Percentiles rank a stretch among this genome's conserved stretches.
These are phyloP conservation scores for Paulownia fortunei DNA, from an alignment of 257 asterid genomes.

Conservation along the genomic window DNA sequence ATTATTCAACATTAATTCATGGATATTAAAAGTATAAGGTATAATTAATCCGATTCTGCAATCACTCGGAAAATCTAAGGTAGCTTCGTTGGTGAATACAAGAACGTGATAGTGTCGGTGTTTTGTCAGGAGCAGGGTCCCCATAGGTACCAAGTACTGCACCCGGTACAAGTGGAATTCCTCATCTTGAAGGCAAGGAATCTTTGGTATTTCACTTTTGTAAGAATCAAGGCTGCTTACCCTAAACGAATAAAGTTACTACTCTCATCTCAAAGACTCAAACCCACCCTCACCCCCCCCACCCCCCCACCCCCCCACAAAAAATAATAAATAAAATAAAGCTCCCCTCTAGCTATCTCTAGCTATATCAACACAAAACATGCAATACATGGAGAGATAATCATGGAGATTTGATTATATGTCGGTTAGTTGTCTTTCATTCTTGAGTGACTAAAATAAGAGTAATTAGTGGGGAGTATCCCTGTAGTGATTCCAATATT, in stretches of 20 bases:
- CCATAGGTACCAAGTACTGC: constrained; percentile 7
- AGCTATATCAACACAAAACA: background rate
- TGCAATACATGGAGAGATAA: constrained; percentile 25
- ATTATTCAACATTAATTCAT: too few relatives aligned
- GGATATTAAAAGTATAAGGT: too few relatives aligned
- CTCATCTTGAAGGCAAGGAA: constrained; percentile 48
- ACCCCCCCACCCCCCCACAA: background rate
- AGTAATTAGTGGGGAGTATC: constrained; percentile 9
- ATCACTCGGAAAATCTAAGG: background rate
- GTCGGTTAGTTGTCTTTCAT: constrained; percentile 43
- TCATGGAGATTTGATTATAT: constrained; percentile 41
- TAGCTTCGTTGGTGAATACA: background rate
- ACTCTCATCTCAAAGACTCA: constrained; percentile 10
- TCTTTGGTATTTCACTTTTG: constrained; percentile 55
- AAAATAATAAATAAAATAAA: background rate
- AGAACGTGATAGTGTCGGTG: background rate
- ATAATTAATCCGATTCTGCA: background rate
- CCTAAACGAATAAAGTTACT: constrained; percentile 55
- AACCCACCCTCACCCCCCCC: background rate
- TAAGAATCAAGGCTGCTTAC: constrained; percentile 52
- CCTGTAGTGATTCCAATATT: constrained; percentile 39
- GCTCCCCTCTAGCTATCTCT: background rate
- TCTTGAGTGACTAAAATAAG: constrained; percentile 9
- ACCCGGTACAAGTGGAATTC: constrained; percentile 22
- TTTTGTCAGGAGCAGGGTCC: background rate